Evolutionary conservation across 257 asterid species (phyloP).

Genomic region (Solanum appendiculatum): DNA sequence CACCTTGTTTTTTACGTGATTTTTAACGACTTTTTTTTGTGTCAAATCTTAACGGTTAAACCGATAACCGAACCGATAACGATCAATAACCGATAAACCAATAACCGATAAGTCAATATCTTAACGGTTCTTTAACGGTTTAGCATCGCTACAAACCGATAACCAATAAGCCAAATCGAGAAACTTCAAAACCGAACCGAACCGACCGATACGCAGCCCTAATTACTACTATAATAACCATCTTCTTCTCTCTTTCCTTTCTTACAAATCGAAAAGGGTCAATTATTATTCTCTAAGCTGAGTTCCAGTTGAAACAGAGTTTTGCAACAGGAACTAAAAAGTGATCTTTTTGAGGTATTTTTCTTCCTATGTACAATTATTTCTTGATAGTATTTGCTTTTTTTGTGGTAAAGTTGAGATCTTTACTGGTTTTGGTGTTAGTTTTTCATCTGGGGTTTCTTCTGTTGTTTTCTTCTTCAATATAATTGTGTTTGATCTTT

Average conservation of each 20-base stretch:
- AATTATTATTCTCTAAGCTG: conserved; percentile 19
- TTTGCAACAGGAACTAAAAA: neutral
- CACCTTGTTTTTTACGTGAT: too few relatives aligned
- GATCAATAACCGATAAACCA: too few relatives aligned
- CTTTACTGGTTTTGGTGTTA: conserved; percentile 1
- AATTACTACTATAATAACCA: neutral
- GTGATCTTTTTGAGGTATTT: neutral
- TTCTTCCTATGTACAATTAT: neutral
- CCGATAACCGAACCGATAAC: too few relatives aligned
- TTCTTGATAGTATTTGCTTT: neutral
- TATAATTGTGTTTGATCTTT: neutral
- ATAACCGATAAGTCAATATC: too few relatives aligned
- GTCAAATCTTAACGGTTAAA: too few relatives aligned
- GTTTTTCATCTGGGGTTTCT: neutral
- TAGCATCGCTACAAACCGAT: too few relatives aligned
- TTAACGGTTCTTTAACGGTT: too few relatives aligned
- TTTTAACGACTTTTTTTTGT: too few relatives aligned
- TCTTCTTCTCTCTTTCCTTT: conserved; percentile 1
- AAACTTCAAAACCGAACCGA: too few relatives aligned
- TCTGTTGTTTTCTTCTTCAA: neutral
- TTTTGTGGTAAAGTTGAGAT: conserved; percentile 5
- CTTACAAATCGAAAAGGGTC: conserved; percentile 18
- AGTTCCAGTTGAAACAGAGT: conserved; percentile 9
- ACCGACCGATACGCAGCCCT: too few relatives aligned
- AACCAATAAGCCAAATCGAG: too few relatives aligned